Evolutionary conservation across 2,329 filamentous ascomycete genomes (phyloP).

Genomic region (Cladophialophora exuberans): DNA sequence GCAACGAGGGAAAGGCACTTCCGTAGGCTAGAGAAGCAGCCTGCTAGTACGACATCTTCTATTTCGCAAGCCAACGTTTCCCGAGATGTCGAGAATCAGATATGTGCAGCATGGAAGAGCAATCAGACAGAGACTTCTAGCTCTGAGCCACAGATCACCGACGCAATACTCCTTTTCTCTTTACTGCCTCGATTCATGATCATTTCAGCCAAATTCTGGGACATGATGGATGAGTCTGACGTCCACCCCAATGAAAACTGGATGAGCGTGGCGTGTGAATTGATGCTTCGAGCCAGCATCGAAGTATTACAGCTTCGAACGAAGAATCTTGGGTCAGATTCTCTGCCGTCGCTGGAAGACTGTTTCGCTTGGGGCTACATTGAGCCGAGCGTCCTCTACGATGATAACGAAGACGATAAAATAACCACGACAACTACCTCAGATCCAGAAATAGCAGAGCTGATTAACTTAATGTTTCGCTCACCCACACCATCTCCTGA

Average conservation of each 20-base stretch:
- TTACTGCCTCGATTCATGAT: constrained; percentile 30
- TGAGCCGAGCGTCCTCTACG: constrained; percentile 4
- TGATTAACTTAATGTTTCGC: constrained; percentile 20
- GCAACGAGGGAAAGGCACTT: constrained; percentile 1
- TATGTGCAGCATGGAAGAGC: constrained; percentile 10
- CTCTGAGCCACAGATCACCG: not conserved
- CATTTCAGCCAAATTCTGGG: constrained; percentile 27
- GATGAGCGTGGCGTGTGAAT: constrained; percentile 29
- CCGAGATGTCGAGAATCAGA: constrained; percentile 15
- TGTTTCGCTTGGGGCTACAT: constrained; percentile 33
- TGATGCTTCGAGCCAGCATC: constrained; percentile 30
- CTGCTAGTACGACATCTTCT: not conserved
- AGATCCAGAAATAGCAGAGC: constrained; percentile 2
- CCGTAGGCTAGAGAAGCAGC: constrained; percentile 4
- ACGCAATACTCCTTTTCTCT: constrained; percentile 12
- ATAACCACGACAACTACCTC: not conserved
- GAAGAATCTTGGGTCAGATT: not conserved
- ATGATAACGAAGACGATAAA: not conserved
- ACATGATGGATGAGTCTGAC: constrained; percentile 1
- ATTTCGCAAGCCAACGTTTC: not conserved
- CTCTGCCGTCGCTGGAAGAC: constrained; percentile 21
- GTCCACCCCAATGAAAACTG: constrained; percentile 17
- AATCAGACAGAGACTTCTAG: not conserved
- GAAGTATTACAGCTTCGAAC: constrained; percentile 14
- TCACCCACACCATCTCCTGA: no score